Evolutionary conservation across 169 alveolate genomes (phyloP), one percentile per base, ranked within the genome.

Genomic region (Cytauxzoon felis): DNA sequence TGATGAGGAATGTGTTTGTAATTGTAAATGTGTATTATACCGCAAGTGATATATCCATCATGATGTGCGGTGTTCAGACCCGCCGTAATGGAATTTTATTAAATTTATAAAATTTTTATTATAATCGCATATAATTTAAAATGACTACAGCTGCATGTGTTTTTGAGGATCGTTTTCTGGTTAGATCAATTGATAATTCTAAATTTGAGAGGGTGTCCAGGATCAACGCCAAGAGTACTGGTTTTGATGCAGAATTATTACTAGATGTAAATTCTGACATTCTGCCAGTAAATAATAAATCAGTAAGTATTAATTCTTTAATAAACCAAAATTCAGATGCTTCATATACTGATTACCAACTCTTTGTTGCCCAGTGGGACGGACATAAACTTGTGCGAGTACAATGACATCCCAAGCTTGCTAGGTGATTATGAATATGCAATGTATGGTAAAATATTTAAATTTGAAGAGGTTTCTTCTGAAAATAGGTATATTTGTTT

Each of bases 371-470:
- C 80, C 21, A 67, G 75, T 18, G 78, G 85, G 27, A 43, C 67
- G 29, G 81, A 61, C 34, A 73, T 43, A 40, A 78, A 57, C 63
- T 36, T 68, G 56, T 40, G 80, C 51, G 78, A 53, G 56, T 75
- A 67, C 71, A 58, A 52, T 80, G 86, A 70, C 64, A 38, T 80
- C 34, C 87, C 91, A 40, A 21, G 88, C 8, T 71, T 80, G 18
- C 40, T 92, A 78, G 88, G 89, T 32, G 93, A 86, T 66, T 89
- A 89, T 49, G 96, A 92, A 71, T 92, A 92, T 62, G 92, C 89
- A 33, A 91, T 91, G 96, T 90, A 89, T 78, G 96, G 96, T 19
- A 89, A 91, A 45, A 88, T 92, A 27, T 92, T 91, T 81, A 88
- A 90, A 56, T 75, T 82, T n/a, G 96, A 92, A 40, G 96, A 92